These are phyloP conservation scores for Ceratocystis ficicola DNA, from an alignment of 2,329 filamentous ascomycete species.

Conservation along the genomic window DNA sequence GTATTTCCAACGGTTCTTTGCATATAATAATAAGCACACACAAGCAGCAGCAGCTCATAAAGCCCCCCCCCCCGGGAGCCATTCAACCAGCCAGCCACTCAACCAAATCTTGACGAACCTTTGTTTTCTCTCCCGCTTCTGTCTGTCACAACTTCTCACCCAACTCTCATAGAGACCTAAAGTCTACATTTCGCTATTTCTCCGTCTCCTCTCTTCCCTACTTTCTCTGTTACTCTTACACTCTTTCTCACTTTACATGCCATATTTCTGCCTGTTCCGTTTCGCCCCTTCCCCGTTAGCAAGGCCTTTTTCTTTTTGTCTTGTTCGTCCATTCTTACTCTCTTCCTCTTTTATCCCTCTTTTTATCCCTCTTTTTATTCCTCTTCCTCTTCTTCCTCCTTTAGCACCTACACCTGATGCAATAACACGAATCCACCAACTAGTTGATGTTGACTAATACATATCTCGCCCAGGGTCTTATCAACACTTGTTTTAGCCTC, in stretches of 20 bases:
- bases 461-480: slow-evolving; percentile 4
- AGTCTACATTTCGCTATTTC: neutral
- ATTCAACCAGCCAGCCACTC: neutral
- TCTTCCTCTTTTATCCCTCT: neutral
- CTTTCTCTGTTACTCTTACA: neutral
- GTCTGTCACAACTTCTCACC: neutral
- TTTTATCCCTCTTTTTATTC: neutral
- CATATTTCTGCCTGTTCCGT: neutral
- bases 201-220: neutral
- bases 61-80: neutral
- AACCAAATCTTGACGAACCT: neutral
- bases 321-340: neutral
- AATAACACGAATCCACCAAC: neutral
- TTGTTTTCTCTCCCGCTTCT: neutral
- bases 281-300: neutral
- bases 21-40: neutral
- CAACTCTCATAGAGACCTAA: neutral
- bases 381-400: neutral
- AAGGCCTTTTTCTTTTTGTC: neutral
- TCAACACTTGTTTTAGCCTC: neutral
- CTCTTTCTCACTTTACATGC: too few relatives aligned
- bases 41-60: neutral
- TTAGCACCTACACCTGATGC: neutral
- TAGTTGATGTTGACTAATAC: neutral
- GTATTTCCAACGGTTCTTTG: neutral